phyloP scores from a whole-genome alignment of 345 rosid species.

The Erucastrum elatum region DNA sequence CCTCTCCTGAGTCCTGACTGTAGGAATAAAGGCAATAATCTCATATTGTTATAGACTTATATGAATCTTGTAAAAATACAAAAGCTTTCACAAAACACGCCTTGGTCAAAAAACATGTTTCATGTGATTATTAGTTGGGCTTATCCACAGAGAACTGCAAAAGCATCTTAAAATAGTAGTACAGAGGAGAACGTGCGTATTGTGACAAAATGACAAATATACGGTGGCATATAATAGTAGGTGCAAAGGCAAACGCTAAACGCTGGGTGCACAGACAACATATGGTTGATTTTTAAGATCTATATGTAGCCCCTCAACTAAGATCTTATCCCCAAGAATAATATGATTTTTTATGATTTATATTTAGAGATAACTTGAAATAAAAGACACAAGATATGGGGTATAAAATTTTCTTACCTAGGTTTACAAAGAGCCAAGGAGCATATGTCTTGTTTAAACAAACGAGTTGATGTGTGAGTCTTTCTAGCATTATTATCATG shows the following conservation, averaged over 20 bases:
- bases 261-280: not conserved
- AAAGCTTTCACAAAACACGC: not conserved
- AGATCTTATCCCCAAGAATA: not conserved
- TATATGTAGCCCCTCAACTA: not conserved
- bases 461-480: slow-evolving; percentile 48
- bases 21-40: not conserved
- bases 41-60: not conserved
- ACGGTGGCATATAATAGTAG: slow-evolving; percentile 14
- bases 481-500: slow-evolving; percentile 49
- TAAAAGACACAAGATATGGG: slow-evolving; percentile 2
- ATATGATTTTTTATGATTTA: not conserved
- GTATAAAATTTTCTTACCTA: slow-evolving; percentile 10
- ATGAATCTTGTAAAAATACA: not conserved
- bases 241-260: slow-evolving; percentile 3
- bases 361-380: slow-evolving; percentile 14
- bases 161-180: slow-evolving; percentile 9
- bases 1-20: not conserved
- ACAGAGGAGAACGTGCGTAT: slow-evolving; percentile 23
- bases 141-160: slow-evolving; percentile 22
- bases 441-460: slow-evolving; percentile 39
- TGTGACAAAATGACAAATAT: slow-evolving; percentile 20
- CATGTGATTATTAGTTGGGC: slow-evolving; percentile 13
- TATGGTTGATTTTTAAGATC: not conserved
- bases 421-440: slow-evolving; percentile 27
- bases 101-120: slow-evolving; percentile 30